Percentiles rank a stretch among this genome's conserved stretches.
Conservation (phyloP, 2,329 filamentous ascomycete genomes). For the Pseudogymnoascus destructans region DNA sequence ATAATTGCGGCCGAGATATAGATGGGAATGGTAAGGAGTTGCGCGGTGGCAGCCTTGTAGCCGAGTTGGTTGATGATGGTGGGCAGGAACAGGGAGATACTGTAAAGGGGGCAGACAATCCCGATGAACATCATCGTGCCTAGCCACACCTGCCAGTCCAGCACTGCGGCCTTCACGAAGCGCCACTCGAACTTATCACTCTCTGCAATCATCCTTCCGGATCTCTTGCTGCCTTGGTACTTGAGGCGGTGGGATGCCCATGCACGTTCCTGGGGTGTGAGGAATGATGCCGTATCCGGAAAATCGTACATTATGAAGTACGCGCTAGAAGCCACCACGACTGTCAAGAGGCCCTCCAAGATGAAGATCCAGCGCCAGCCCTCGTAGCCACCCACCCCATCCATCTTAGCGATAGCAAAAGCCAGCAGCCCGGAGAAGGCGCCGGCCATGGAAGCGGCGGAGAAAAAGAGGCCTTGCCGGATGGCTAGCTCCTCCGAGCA, state of each 20-base stretch:
- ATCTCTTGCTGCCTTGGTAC: constrained; percentile 15
- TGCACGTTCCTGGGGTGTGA: constrained; percentile 28
- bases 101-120: constrained; percentile 37
- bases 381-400: constrained; percentile 31
- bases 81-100: constrained; percentile 31
- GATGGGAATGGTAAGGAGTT: constrained; percentile 38
- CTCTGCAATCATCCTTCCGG: constrained; percentile 17
- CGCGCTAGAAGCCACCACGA: constrained; percentile 26
- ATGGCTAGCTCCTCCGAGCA: constrained; percentile 40
- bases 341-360: constrained; percentile 34
- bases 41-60: constrained; percentile 37
- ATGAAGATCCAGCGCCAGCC: constrained; percentile 39
- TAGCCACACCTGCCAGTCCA: constrained; percentile 34
- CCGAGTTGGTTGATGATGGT: constrained; percentile 37
- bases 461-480: constrained; percentile 30
- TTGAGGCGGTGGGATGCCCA: constrained; percentile 21
- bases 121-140: constrained; percentile 43
- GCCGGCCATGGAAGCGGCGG: constrained; percentile 28
- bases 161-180: constrained; percentile 30
- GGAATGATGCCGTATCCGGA: constrained; percentile 30
- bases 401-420: constrained; percentile 33
- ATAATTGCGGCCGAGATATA: constrained; percentile 51
- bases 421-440: constrained; percentile 36
- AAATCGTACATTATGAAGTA: constrained; percentile 38
- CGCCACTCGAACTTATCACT: constrained; percentile 24